A percentile compares a stretch with the other conserved stretches of the same genome.
These are phyloP conservation scores for Termitomyces bulborhizus DNA, from an alignment of 768 basidiomycete species.

Conservation along the genomic window DNA sequence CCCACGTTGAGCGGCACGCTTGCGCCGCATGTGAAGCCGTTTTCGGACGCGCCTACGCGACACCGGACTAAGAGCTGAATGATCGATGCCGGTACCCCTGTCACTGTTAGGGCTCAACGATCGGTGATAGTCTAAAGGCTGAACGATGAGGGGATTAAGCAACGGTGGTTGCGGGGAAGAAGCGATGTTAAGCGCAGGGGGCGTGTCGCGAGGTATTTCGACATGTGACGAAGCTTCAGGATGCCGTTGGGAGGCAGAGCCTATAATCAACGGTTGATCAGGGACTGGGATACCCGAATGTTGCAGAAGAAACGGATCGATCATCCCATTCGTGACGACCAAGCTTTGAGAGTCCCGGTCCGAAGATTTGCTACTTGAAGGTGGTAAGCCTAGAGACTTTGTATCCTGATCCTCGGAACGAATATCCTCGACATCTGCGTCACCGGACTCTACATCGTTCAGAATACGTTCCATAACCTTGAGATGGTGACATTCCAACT, in stretches of 20 bases:
- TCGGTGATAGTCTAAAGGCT: constrained; percentile 2
- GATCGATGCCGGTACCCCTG: constrained; percentile 8
- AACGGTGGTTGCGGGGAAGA: constrained; percentile 4
- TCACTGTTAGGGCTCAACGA: constrained; percentile 9
- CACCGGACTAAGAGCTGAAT: constrained; percentile 32
- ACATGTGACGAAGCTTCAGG: constrained; percentile 1
- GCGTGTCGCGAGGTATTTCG: neutral
- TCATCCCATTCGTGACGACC: constrained; percentile 8
- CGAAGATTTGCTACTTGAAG: constrained; percentile 1
- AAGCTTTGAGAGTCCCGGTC: constrained; percentile 5
- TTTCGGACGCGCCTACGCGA: constrained; percentile 54
- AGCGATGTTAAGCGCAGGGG: neutral
- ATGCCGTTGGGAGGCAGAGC: neutral
- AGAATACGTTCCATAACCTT: constrained; percentile 21
- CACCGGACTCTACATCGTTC: constrained; percentile 10
- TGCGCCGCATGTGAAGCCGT: constrained; percentile 67
- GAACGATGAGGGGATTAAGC: neutral
- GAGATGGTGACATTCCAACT: constrained; percentile 18
- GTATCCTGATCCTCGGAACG: constrained; percentile 14
- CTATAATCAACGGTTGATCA: constrained; percentile 1
- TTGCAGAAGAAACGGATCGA: constrained; percentile 9
- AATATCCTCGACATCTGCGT: constrained; percentile 6
- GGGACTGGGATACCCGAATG: constrained; percentile 2
- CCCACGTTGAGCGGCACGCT: constrained; percentile 47
- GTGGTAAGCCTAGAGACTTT: neutral